Evolutionary conservation across 2,329 filamentous ascomycete species (phyloP), one percentile per base, ranked within the genome.

Genomic region (Sordariomycetes sp.): DNA sequence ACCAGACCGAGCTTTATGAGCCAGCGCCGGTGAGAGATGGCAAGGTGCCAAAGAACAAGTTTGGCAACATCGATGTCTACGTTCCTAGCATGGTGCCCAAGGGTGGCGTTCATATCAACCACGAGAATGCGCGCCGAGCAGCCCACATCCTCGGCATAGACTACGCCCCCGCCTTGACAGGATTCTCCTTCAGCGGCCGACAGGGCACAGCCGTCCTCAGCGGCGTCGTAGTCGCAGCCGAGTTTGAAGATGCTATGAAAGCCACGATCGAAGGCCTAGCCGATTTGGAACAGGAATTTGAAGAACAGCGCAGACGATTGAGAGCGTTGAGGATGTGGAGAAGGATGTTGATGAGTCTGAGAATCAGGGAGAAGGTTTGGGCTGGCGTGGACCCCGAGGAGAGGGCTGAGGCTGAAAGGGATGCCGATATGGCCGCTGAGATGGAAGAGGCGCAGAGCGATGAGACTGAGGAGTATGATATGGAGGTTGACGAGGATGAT

Each of bases 31-130:
- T 96, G 2, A 65, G 83, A 4, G 61, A 78, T 33, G 88, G 87
- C 1, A 66, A 68, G 10, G 72, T 96, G 2, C 90, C 92, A 0
- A 90, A 86, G 59, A 98, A 98, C 51, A 79, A 82, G 14, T 98
- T 86, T 55, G 87, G 87, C 9, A 98, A 98, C 50, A 80, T 96
- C 39, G 92, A 96, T 49, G 73, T 94, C 25, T 96, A 90, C 53
- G 87, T 94, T 9, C 80, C 86, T 0, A 86, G 78, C 41, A 96
- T 98, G 92, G 69, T 96, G 1, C 92, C 92, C 0, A 59, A 62
- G 26, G 90, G 92, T 0, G 88, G 85, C 2, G 70, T 77, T 3
- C 86, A 96, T 53, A 63, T 96, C 17, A 47, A 57, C 6, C 59
- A 68, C 38, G 60, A 70, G 30, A 48, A 80, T 33, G 81, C 84